Percentiles rank a stretch among this genome's conserved stretches.
Evolutionary conservation across 192 early-diverging fungal genomes (phyloP).

Genomic region (Rhizoclosmatium sp.): DNA sequence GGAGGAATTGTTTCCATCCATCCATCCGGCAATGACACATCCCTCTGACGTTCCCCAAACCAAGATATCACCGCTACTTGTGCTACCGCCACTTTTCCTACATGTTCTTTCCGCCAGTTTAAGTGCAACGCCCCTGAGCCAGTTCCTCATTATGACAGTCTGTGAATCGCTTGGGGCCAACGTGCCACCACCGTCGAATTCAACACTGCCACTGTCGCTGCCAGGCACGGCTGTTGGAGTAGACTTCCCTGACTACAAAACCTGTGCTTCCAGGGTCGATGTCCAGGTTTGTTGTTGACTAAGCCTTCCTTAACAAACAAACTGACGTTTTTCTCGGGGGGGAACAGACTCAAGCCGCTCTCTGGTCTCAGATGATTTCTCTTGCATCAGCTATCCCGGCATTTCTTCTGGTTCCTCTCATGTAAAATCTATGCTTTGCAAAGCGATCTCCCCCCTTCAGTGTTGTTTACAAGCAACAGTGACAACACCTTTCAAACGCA

Average conservation of each 20-base stretch:
- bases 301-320: not conserved
- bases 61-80: not conserved
- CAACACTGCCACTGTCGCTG: not conserved
- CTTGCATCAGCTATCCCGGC: constrained; percentile 28
- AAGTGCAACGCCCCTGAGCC: constrained; percentile 9
- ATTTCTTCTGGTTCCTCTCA: constrained; percentile 15
- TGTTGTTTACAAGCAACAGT: too few relatives aligned
- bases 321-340: not conserved
- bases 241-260: constrained; percentile 19
- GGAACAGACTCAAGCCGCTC: constrained; percentile 11
- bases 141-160: constrained; percentile 28
- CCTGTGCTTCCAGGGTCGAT: constrained; percentile 21
- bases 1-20: not conserved
- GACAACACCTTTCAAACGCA: too few relatives aligned
- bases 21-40: not conserved
- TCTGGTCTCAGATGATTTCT: constrained; percentile 24
- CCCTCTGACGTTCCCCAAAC: not conserved
- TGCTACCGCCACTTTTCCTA: constrained; percentile 18
- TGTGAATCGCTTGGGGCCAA: constrained; percentile 16
- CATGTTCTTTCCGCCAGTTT: constrained; percentile 20
- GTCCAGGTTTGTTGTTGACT: constrained; percentile 22
- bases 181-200: not conserved
- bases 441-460: too few relatives aligned
- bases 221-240: not conserved
- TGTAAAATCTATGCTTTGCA: not conserved